Conservation (phyloP, 371 early-diverging fungal genomes). For the Capniomyces stellatus region DNA sequence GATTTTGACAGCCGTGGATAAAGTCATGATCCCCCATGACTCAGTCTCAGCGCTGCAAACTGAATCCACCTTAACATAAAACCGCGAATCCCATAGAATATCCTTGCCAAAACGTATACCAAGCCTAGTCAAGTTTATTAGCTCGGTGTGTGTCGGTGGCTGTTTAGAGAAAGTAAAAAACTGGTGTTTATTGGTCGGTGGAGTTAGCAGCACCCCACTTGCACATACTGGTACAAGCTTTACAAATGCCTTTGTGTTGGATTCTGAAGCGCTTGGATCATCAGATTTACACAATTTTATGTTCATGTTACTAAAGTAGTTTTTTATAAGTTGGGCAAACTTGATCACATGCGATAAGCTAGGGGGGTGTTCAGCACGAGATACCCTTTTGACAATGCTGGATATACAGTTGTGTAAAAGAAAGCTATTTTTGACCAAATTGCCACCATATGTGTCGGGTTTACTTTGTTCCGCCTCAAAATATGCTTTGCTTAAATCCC, state of each 20-base stretch:
- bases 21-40: too few species aligned
- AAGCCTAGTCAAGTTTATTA: neutral
- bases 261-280: neutral
- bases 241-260: too few species aligned
- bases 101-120: neutral
- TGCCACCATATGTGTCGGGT: neutral
- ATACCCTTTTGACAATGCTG: slow-evolving; percentile 9
- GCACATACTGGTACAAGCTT: neutral
- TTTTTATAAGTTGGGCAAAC: slow-evolving; percentile 1
- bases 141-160: neutral
- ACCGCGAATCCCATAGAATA: neutral
- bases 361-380: slow-evolving; percentile 13
- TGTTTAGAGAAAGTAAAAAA: neutral
- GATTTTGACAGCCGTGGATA: too few species aligned
- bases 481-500: neutral
- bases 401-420: slow-evolving; percentile 1
- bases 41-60: too few species aligned
- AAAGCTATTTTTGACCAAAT: neutral
- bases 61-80: too few species aligned
- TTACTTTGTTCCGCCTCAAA: too few species aligned
- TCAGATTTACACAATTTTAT: neutral
- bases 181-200: neutral
- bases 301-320: neutral
- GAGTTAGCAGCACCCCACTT: neutral
- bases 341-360: slow-evolving; percentile 13